phyloP scores from a whole-genome alignment of 305 asterid genomes.

The Fraxinus sp. region DNA sequence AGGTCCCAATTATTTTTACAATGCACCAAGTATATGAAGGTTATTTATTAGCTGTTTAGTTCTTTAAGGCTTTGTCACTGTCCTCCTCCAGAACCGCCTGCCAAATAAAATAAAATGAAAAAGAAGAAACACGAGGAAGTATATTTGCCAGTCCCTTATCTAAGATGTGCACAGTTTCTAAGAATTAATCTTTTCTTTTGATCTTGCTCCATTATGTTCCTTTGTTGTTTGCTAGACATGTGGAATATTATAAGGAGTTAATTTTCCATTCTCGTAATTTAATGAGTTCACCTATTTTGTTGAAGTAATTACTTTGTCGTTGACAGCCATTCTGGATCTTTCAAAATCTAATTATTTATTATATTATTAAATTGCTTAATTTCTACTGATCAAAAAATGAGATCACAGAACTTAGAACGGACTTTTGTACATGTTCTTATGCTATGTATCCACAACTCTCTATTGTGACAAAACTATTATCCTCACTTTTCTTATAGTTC shows the following conservation, averaged over 20 bases:
- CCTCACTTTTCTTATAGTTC: slow-evolving; percentile 28
- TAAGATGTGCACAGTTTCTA: neutral
- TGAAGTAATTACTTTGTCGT: neutral
- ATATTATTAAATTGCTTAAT: neutral
- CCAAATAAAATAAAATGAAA: no score
- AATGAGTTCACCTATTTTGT: neutral
- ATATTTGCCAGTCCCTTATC: neutral
- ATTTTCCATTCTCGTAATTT: neutral
- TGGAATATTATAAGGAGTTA: neutral
- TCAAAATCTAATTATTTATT: neutral
- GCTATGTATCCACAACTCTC: neutral
- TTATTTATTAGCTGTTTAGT: neutral
- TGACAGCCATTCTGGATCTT: neutral
- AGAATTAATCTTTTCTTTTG: no score
- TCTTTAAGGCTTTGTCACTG: neutral
- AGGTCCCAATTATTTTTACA: neutral
- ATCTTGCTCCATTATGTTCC: neutral
- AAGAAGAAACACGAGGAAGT: neutral
- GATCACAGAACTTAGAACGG: neutral
- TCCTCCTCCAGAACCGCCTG: neutral
- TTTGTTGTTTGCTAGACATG: neutral
- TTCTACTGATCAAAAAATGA: neutral
- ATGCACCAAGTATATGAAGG: neutral
- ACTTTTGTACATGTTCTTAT: neutral
- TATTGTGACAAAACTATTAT: neutral